Evolutionary conservation across 495 filamentous ascomycete genomes (phyloP), one percentile per base, ranked within the genome.

Genomic region (Neurospora sp.): DNA sequence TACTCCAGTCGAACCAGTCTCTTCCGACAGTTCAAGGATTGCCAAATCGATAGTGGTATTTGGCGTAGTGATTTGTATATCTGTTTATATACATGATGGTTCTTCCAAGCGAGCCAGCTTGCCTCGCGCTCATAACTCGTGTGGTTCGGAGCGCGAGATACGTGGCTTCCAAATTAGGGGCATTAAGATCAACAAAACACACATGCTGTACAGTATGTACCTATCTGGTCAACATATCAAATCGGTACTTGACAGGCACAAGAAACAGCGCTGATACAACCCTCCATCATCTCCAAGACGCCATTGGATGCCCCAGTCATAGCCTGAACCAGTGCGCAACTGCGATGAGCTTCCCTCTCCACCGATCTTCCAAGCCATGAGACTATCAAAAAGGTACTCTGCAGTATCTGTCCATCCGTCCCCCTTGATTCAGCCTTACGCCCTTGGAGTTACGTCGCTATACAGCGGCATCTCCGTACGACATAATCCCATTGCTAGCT

Each of bases 271-370:
- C 48, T 28, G 48, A 59, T 59, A 59, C 48, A 5, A 28, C 24
- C 48, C 48, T 59, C 48, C 48, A 28, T 28, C 48, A 6, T 59
- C 21, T 28, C 21, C 21, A 59, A 24, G 48, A 59, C 48, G 13
- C 48, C 48, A 59, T 59, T 59, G 48, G 77, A 77, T 74, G 74
- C 73, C 73, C 62, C 73, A 72, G 38, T 75, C 54, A 37, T 66
- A 72, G 71, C 74, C 54, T 69, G 17, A 36, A 48, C 54, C 71
- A 72, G 17, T 72, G 72, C 78, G 78, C 78, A 79, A 72, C 76
- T 79, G 78, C 76, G 78, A 73, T 73, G 75, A 72, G 38, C 1
- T 69, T 17, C 21, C 72, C 34, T n/a, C 73, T 72, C 69, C 71
- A 73, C 66, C 73, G 69, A 69, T 69, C 71, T 66, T 66, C 54